Evolutionary conservation across 805 yeast genomes (phyloP), one percentile per base, ranked within the genome.

Genomic region (Myxozyma geophila): DNA sequence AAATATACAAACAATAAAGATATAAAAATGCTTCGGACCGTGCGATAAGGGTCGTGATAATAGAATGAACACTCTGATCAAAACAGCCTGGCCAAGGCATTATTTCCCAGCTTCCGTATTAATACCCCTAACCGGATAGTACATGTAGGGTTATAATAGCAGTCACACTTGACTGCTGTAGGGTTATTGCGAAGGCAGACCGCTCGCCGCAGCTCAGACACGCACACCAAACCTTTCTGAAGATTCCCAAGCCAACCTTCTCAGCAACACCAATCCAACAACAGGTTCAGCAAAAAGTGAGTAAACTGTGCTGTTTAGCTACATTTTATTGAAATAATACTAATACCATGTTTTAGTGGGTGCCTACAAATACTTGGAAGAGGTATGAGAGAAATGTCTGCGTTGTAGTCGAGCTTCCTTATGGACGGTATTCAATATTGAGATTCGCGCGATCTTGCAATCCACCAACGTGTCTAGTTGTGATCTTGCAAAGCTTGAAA

Each of bases 321-420:
- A 19, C 17, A 5, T n/a, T 39, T 40, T 8, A 49, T 13, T 53
- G 47, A 46, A 54, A 33, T 19, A 49, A n/a, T 51, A 47, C 55
- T 57, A 41, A 55, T 28, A 15, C 6, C 2, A 17, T 7, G 17
- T 9, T 39, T 17, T 76, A 82, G 89, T 93, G 99, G 98, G 99
- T 87, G 99, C 98, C 87, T 95, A 95, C 96, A 95, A 95, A 83
- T 95, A 95, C 83, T 88, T 95, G 82, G 97, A 93, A 85, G 99
- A 95, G 85, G 68, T 67, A 59, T 40, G 56, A 40, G 36, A 37
- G 21, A 28, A 23, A 6, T 49, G 8, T 39, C 9, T 36, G 21
- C 23, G 19, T 33, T 49, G 15, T 28, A 28, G 33, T 7, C 10
- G 36, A 23, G 40, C 28, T 46, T 39, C 37, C 7, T 10, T 2